phyloP scores from a whole-genome alignment of 768 basidiomycete species.

The Nidula microcarpa region DNA sequence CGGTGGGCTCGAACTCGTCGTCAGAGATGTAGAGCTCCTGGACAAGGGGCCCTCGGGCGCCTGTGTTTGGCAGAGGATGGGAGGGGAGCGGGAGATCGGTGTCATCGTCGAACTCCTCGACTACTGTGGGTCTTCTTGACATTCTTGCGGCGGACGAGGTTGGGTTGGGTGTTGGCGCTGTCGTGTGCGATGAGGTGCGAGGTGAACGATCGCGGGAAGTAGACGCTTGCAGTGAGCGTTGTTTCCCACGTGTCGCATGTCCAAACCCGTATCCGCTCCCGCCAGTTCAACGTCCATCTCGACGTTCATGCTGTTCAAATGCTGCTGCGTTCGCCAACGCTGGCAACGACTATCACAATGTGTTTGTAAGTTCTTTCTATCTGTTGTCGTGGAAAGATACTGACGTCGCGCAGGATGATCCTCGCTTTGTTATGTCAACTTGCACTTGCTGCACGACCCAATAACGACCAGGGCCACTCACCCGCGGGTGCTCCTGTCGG shows the following conservation, averaged over 20 bases:
- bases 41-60: conserved; percentile 71
- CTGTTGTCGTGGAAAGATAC: neutral
- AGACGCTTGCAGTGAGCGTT: too few species aligned
- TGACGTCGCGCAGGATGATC: conserved; percentile 5
- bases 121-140: conserved; percentile 67
- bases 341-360: conserved; percentile 22
- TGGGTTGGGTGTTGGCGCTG: too few species aligned
- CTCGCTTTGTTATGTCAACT: conserved; percentile 8
- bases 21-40: conserved; percentile 65
- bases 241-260: conserved; percentile 18
- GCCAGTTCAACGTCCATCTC: conserved; percentile 6
- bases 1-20: conserved; percentile 44
- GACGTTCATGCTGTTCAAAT: conserved; percentile 34
- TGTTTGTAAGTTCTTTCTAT: conserved; percentile 22
- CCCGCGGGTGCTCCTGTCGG: conserved; percentile 6
- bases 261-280: neutral
- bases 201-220: too few species aligned
- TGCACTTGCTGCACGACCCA: conserved; percentile 1
- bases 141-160: conserved; percentile 41
- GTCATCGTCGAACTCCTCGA: conserved; percentile 92
- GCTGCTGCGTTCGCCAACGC: conserved; percentile 24
- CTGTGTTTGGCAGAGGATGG: conserved; percentile 61
- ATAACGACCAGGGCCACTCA: conserved; percentile 4
- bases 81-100: conserved; percentile 84
- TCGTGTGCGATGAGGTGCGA: too few species aligned